Evolutionary conservation across 257 asterid species (phyloP), one percentile per base, ranked within the genome.

Genomic region (Solanum corneliomulleri): DNA sequence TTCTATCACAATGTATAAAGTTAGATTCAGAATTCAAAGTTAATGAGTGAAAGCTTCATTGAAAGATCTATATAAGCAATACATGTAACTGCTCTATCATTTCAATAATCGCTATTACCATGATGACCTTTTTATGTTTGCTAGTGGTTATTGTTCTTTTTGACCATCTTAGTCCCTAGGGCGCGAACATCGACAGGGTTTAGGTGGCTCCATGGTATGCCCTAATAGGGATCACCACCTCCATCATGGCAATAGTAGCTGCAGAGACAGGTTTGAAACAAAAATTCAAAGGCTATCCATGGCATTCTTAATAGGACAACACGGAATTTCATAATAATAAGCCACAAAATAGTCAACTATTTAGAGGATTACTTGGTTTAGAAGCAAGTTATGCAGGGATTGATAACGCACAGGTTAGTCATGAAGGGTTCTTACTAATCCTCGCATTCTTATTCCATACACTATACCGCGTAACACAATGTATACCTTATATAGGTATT

Each of bases 121-220:
- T 15, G 44, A 33, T 3, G 1, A 31, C 25, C 8, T 71, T 71
- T 33, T 16, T 20, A 20, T 74, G n/a, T 74, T 41, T 13, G 23
- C 9, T 47, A 94, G 95, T 93, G 95, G 95, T 3, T 91, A 27
- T 88, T 88, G 20, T 90, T 91, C 11, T 91, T 93, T 87, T 82
- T 90, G 2, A 11, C 93, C 2, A 90, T 92, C 83, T 70, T 41
- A 74, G 91, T 87, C 77, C 96, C 95, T 0, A 80, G 88, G 2
- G 87, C 86, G 15, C 83, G 5, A 71, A 77, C 64, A 9, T 64
- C 92, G 31, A 60, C 88, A 21, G 80, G 90, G 87, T 92, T 89
- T 21, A 90, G 75, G 76, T 91, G 10, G 86, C 91, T 14, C 93
- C 93, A 37, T 92, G 94, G 95, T 97, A 94, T 44, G 92, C 89